These are phyloP conservation scores for Eutypa lata DNA, from an alignment of 2,329 filamentous ascomycete genomes.

Conservation along the genomic window DNA sequence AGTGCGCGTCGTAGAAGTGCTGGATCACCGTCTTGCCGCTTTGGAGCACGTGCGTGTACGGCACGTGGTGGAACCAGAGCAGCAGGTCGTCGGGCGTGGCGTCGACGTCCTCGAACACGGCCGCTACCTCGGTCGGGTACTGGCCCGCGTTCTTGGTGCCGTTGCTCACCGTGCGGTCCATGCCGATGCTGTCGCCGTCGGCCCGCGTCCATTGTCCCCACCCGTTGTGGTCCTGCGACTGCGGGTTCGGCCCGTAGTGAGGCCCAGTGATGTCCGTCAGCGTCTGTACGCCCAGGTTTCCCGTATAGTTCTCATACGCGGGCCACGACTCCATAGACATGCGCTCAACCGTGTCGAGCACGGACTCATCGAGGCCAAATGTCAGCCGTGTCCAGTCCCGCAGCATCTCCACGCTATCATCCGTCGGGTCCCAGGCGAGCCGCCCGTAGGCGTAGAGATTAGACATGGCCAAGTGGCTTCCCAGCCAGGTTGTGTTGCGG, in stretches of 20 bases:
- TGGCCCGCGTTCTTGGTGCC: slow-evolving; percentile 65
- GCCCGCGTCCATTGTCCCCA: slow-evolving; percentile 74
- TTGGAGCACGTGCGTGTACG: slow-evolving; percentile 60
- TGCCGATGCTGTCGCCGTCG: slow-evolving; percentile 57
- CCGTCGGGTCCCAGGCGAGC: slow-evolving; percentile 61
- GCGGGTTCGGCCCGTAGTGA: slow-evolving; percentile 67
- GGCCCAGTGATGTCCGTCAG: slow-evolving; percentile 64
- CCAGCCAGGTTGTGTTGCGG: slow-evolving; percentile 64
- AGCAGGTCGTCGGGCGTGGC: slow-evolving; percentile 66
- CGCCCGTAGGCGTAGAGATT: slow-evolving; percentile 69
- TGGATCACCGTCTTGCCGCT: slow-evolving; percentile 61
- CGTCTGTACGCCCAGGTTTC: slow-evolving; percentile 68
- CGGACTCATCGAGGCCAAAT: slow-evolving; percentile 51
- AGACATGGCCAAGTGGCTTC: slow-evolving; percentile 66
- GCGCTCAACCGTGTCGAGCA: slow-evolving; percentile 57
- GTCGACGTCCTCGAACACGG: slow-evolving; percentile 55
- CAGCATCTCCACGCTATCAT: slow-evolving; percentile 47
- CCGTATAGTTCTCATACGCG: slow-evolving; percentile 67
- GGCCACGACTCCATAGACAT: slow-evolving; percentile 70
- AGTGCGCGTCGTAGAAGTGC: slow-evolving; percentile 51
- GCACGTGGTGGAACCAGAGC: slow-evolving; percentile 73
- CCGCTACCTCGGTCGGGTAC: slow-evolving; percentile 60
- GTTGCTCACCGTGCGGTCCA: slow-evolving; percentile 68
- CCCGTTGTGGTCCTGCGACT: slow-evolving; percentile 62
- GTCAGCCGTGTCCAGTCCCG: slow-evolving; percentile 68